Base-by-base conservation (phyloP, 441 rosid species). In the Populus hybrid region DNA sequence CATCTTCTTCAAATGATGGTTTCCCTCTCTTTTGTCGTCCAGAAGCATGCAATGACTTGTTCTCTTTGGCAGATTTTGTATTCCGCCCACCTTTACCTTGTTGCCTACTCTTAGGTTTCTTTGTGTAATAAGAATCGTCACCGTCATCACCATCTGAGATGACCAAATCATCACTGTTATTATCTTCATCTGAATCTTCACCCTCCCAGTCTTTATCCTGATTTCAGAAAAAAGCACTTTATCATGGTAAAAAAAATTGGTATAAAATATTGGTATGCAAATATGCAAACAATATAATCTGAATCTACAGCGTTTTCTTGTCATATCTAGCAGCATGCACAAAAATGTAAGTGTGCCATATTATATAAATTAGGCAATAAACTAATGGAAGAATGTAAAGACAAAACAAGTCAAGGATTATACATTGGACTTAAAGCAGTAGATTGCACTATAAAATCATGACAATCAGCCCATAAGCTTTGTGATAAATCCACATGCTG, bases 131-230 rank as follows among this genome's bases (percentile, higher is more conserved):
- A 79, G 90, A 90, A 86, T 90, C 93, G 76, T 93, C 97, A 38
- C 2, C 11, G 3, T 14, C 57, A 46, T 14, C 57, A 46, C 57
- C 57, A 80, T 93, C 97, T 12, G 89, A 85, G 73, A 86, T 87
- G 77, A 88, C 96, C 9, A 86, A 67, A 75, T 90, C 93, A 70
- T 88, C 95, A 83, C 84, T 89, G 78, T 87, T 88, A 75, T 84
- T 90, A n/a, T 88, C 97, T 82, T 88, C 94, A 69, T 91, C 97
- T 76, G 95, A 93, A 76, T 85, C 91, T 82, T 86, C 92, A 84
- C 76, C 94, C 73, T 87, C 94, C 98, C 98, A 93, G 68, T 88
- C 90, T 84, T 93, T 88, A 78, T 82, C 94, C 97, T 90, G 83
- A 77, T 19, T 66, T 7, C 18, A 24, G 70, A 73, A 80, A 78